phyloP scores from a whole-genome alignment of 2,329 filamentous ascomycete genomes.

The Pyricularia grisea region DNA sequence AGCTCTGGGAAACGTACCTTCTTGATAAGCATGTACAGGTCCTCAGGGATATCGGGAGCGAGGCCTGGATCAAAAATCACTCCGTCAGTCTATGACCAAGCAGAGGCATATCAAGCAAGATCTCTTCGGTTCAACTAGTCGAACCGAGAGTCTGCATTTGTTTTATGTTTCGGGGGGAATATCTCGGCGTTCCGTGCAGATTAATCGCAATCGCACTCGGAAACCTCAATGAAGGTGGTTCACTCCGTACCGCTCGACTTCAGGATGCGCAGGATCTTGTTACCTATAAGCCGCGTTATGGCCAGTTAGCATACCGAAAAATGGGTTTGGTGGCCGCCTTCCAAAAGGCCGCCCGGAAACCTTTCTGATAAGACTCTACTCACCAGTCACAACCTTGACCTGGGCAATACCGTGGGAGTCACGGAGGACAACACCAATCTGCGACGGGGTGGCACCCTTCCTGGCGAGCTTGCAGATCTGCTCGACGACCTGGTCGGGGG shows the following conservation, averaged over 20 bases:
- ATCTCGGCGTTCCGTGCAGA: not conserved
- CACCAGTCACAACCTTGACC: slow-evolving; percentile 96
- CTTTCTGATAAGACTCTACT: slow-evolving; percentile 20
- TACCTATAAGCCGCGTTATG: slow-evolving; percentile 50
- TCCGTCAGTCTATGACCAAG: slow-evolving; percentile 87
- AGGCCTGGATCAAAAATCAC: slow-evolving; percentile 82
- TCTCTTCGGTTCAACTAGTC: slow-evolving; percentile 7
- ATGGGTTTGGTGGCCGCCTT: slow-evolving; percentile 1
- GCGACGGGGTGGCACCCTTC: slow-evolving; percentile 96
- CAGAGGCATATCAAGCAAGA: slow-evolving; percentile 57
- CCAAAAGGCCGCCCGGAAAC: not conserved
- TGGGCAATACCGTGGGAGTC: slow-evolving; percentile 97
- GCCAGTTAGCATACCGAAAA: not conserved
- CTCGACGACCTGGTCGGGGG: slow-evolving; percentile 95
- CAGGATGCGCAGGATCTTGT: slow-evolving; percentile 99
- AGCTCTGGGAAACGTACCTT: slow-evolving; percentile 53
- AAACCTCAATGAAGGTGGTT: slow-evolving; percentile 14
- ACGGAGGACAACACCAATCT: slow-evolving; percentile 98
- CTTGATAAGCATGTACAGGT: slow-evolving; percentile 99
- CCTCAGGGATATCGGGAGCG: slow-evolving; percentile 96
- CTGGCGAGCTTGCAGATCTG: slow-evolving; percentile 98
- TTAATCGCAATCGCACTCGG: not conserved
- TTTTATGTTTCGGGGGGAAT: not conserved
- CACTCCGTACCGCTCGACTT: slow-evolving; percentile 86
- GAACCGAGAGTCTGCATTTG: not conserved